A percentile compares a stretch with the other conserved stretches of the same genome.
Conservation (phyloP, 2,329 filamentous ascomycete species). For the Trichoderma arundinaceum region DNA sequence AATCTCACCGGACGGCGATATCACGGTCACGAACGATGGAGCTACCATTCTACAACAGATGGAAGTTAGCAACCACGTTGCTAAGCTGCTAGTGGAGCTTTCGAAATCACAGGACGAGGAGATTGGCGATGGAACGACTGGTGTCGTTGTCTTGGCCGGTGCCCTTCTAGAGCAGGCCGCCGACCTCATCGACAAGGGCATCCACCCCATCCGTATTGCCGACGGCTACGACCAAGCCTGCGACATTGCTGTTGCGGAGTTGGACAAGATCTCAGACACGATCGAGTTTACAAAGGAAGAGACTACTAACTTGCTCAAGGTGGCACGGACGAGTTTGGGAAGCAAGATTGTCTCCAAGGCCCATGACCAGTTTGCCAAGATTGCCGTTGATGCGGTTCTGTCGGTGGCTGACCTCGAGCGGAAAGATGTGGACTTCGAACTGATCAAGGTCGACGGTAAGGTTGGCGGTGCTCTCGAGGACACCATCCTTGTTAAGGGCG, state of each 20-base stretch:
- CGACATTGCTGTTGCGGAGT: conserved; percentile 90
- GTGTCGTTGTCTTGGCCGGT: conserved; percentile 93
- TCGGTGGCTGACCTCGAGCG: conserved; percentile 95
- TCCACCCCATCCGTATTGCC: conserved; percentile 97
- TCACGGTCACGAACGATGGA: conserved; percentile 98
- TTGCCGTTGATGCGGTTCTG: conserved; percentile 94
- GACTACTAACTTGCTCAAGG: conserved; percentile 87
- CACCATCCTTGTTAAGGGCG: conserved; percentile 92
- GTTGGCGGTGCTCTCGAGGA: conserved; percentile 94
- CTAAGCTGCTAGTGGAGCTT: conserved; percentile 93
- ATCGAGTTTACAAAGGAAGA: conserved; percentile 83
- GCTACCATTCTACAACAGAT: conserved; percentile 97
- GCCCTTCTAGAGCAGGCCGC: conserved; percentile 95
- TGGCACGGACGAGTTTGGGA: conserved; percentile 92
- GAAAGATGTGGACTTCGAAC: conserved; percentile 97
- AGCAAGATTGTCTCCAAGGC: conserved; percentile 99
- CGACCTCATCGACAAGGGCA: conserved; percentile 98
- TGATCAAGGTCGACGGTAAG: conserved; percentile 99
- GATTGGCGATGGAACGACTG: conserved; percentile 97
- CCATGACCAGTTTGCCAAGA: conserved; percentile 96
- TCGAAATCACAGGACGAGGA: conserved; percentile 99
- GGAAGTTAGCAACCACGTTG: conserved; percentile 98
- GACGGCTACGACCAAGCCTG: conserved; percentile 98
- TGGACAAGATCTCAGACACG: conserved; percentile 90
- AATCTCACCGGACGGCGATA: conserved; percentile 97